Conservation (phyloP, 352 stramenopile genomes). For the Pythium insidiosum region DNA sequence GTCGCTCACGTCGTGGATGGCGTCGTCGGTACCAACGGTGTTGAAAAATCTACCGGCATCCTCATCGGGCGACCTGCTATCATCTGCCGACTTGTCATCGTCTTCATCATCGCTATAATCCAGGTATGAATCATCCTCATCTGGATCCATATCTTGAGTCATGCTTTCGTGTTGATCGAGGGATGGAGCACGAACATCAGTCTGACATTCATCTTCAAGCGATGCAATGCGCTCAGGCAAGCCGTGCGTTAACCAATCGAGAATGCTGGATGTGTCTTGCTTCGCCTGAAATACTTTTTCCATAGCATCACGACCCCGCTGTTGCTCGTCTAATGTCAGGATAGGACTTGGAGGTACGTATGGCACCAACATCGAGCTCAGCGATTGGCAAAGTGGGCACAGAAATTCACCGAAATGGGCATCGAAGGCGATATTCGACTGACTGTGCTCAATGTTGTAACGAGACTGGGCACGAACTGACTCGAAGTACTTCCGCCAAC, state of each 20-base stretch:
- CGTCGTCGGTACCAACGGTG: too few species aligned
- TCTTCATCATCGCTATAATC: too few species aligned
- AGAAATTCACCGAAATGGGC: conserved; percentile 83
- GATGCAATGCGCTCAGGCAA: conserved; percentile 34
- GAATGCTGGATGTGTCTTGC: conserved; percentile 55
- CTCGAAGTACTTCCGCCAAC: conserved; percentile 87
- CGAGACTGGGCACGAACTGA: conserved; percentile 67
- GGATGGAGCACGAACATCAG: too few species aligned
- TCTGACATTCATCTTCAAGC: conserved; percentile 24
- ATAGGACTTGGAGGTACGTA: conserved; percentile 53
- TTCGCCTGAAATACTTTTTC: conserved; percentile 69
- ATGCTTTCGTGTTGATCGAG: conserved; percentile 20
- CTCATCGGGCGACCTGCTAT: too few species aligned
- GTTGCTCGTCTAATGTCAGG: conserved; percentile 45
- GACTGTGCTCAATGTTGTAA: conserved; percentile 61
- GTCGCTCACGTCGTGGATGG: too few species aligned
- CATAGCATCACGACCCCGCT: conserved; percentile 52
- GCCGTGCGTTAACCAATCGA: conserved; percentile 48
- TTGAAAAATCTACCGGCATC: too few species aligned
- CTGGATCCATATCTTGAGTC: conserved; percentile 16
- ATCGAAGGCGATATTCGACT: conserved; percentile 82
- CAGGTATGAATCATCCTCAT: conserved; percentile 13
- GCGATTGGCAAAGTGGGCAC: conserved; percentile 85
- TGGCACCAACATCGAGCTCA: conserved; percentile 88
- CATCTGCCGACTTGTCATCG: too few species aligned